Percentiles rank a stretch among this genome's conserved stretches.
Conservation (phyloP, 495 filamentous ascomycete species). For the Monascus purpureus region DNA sequence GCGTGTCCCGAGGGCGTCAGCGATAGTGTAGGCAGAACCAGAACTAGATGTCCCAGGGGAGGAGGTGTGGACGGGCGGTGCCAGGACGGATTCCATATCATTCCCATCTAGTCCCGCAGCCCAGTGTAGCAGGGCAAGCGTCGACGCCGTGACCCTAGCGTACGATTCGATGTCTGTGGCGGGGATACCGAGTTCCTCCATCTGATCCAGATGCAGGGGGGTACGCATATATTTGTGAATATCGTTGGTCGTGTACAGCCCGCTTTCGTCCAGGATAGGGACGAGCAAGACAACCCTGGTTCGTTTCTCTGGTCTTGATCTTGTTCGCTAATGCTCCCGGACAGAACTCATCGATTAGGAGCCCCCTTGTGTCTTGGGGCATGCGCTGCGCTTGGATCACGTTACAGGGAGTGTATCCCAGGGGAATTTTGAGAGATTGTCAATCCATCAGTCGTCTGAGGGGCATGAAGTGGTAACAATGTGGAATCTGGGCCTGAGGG, state of each 20-base stretch:
- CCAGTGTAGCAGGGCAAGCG: conserved; percentile 35
- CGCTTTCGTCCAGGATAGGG: conserved; percentile 30
- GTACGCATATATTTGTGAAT: conserved; percentile 25
- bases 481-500: conserved; percentile 7
- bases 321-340: conserved; percentile 5
- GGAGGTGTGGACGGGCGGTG: too few species aligned
- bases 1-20: too few species aligned
- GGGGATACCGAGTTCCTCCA: conserved; percentile 24
- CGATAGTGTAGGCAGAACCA: too few species aligned
- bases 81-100: conserved; percentile 40
- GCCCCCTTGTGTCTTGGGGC: conserved; percentile 17
- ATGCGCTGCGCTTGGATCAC: conserved; percentile 26
- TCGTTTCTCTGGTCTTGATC: conserved; percentile 15
- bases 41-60: too few species aligned
- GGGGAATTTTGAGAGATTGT: conserved; percentile 15
- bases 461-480: conserved; percentile 11
- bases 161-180: conserved; percentile 5
- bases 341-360: conserved; percentile 22
- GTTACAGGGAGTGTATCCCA: conserved; percentile 21
- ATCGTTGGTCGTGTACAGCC: conserved; percentile 1
- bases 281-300: conserved; percentile 30
- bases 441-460: conserved; percentile 19
- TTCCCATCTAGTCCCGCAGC: conserved; percentile 24
- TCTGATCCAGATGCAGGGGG: conserved; percentile 34
- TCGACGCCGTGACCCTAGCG: conserved; percentile 25